Evolutionary conservation across 2,329 filamentous ascomycete genomes (phyloP), one percentile per base, ranked within the genome.

Genomic region (Colletotrichum sp.): DNA sequence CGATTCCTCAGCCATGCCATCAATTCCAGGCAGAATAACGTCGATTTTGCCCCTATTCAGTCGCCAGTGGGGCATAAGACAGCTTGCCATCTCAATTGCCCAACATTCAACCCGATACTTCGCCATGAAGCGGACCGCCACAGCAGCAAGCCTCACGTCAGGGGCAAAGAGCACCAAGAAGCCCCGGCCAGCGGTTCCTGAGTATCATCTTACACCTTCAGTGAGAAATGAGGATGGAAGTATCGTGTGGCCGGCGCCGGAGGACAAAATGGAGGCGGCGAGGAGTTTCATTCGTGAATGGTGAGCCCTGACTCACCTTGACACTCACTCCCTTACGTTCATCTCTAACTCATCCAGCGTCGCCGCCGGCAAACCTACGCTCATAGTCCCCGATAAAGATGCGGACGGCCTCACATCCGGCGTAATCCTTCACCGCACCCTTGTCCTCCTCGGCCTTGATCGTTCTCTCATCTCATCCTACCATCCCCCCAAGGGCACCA

Each of bases 311-410:
- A 21, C 60, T 13, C 10, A 18, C 26, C 34, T 48, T 26, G 18
- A 1, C 7, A 21, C 30, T 21, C 15, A 18, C 16, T 62, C 0
- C 18, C 38, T 13, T 32, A 52, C 15, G 56, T 12, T 28, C 36
- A 6, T 52, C 13, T 76, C 77, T 72, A 64, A 26, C n/a, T 38
- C 24, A 30, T 66, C 13, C 76, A 93, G 91, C 81, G 91, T 88
- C 21, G 79, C 84, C 18, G 83, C 89, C 13, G 83, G 87, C 12
- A 86, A 90, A 71, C 85, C 83, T 43, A 90, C 89, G 2, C 82
- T 94, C 21, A 91, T 94, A 16, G 87, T 94, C 0, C 93, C 93
- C 0, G 93, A 94, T 80, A 94, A 94, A 79, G 92, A 94, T 78
- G 92, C 92, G 4, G 93, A 94, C 81, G 93, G 93, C 0, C 84